A percentile compares a stretch with the other conserved stretches of the same genome.
Evolutionary conservation across 2,329 filamentous ascomycete species (phyloP).

Genomic region (Gyromitra esculenta): DNA sequence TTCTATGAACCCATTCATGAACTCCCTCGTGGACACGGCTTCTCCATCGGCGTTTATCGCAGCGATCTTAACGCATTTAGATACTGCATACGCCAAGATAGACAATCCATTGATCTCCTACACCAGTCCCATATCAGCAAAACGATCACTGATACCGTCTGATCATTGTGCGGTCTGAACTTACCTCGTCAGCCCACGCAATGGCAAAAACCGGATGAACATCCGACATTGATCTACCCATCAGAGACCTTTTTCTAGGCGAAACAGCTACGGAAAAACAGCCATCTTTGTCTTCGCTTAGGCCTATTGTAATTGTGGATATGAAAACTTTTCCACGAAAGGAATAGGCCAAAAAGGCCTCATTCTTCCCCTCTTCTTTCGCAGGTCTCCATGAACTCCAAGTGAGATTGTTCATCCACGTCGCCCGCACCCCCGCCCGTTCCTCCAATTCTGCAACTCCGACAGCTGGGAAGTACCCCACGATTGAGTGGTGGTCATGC

Average conservation of each 20-base stretch:
- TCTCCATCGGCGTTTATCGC: conserved; percentile 52
- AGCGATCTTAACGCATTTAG: conserved; percentile 50
- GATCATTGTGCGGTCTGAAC: conserved; percentile 38
- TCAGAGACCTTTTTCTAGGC: conserved; percentile 41
- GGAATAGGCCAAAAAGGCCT: conserved; percentile 53
- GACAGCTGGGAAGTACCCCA: conserved; percentile 47
- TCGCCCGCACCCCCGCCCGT: conserved; percentile 44
- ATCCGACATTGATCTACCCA: conserved; percentile 53
- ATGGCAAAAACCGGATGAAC: conserved; percentile 51
- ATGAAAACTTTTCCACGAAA: conserved; percentile 52
- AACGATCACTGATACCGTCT: conserved; percentile 51
- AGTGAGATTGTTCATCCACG: conserved; percentile 49
- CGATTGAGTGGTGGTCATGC: conserved; percentile 51
- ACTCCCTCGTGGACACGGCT: conserved; percentile 51
- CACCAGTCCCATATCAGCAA: conserved; percentile 40
- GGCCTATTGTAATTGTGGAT: conserved; percentile 45
- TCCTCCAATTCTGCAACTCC: conserved; percentile 38
- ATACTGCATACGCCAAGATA: conserved; percentile 54
- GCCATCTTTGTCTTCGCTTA: conserved; percentile 37
- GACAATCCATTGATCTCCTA: conserved; percentile 50
- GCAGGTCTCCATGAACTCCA: conserved; percentile 53
- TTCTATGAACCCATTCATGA: conserved; percentile 54
- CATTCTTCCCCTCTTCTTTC: conserved; percentile 48
- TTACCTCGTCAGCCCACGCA: conserved; percentile 54
- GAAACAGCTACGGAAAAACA: conserved; percentile 45